phyloP scores from a whole-genome alignment of 257 asterid genomes.

The Nicotiana benthamiana region DNA sequence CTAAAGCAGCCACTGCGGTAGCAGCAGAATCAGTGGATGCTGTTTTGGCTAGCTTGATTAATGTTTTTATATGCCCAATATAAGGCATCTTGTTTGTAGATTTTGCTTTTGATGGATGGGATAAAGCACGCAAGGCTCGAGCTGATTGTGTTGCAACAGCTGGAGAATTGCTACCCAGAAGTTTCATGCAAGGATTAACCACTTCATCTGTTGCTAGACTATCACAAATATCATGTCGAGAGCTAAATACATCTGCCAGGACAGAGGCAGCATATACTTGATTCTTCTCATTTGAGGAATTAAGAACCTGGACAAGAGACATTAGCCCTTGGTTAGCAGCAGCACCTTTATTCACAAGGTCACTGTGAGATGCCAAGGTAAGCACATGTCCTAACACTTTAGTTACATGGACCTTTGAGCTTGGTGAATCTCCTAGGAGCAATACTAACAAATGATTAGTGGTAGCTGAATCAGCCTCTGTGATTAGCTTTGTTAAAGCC shows the following conservation, averaged over 20 bases:
- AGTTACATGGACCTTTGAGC: conserved; percentile 53
- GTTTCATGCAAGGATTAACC: conserved; percentile 50
- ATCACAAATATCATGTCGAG: conserved; percentile 60
- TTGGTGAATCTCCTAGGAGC: conserved; percentile 63
- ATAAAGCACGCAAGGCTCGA: conserved; percentile 61
- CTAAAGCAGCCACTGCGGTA: conserved; percentile 69
- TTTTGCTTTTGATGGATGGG: conserved; percentile 45
- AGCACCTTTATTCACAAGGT: conserved; percentile 49
- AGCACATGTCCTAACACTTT: conserved; percentile 82
- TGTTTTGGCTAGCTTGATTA: conserved; percentile 67
- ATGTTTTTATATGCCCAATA: conserved; percentile 56
- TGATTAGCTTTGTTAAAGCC: conserved; percentile 50
- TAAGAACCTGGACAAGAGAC: conserved; percentile 67
- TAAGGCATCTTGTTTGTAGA: conserved; percentile 35
- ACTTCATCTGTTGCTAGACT: conserved; percentile 66
- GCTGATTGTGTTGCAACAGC: conserved; percentile 64
- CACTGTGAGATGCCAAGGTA: conserved; percentile 53
- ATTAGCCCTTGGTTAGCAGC: conserved; percentile 66
- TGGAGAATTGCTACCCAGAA: conserved; percentile 51
- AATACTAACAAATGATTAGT: conserved; percentile 53
- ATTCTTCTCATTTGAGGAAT: conserved; percentile 58
- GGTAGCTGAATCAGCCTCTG: conserved; percentile 40
- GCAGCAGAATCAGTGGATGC: conserved; percentile 67
- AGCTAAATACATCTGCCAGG: conserved; percentile 57
- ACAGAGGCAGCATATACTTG: conserved; percentile 66